Percentiles rank a stretch among this genome's conserved stretches.
Conservation (phyloP, 75 land plant genomes). For the Larix kaempferi region DNA sequence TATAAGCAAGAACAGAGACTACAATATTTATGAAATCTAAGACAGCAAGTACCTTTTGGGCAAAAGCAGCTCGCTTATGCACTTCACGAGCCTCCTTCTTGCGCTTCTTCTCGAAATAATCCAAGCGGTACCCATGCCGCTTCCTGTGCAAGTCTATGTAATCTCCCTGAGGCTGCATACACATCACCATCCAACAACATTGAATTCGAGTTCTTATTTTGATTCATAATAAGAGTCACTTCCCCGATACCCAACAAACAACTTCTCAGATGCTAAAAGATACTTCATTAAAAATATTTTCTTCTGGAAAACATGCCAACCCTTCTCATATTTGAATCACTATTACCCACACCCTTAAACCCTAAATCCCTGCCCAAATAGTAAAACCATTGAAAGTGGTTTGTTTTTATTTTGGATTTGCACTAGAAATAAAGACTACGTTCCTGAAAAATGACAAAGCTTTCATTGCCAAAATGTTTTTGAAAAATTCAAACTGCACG, state of each 20-base stretch:
- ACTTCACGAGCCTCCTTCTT: slow-evolving; percentile 95
- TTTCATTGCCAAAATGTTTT: too few relatives aligned
- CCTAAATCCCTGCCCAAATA: neutral
- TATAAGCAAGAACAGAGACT: neutral
- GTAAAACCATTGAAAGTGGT: too few relatives aligned
- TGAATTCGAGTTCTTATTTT: too few relatives aligned
- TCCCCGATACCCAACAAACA: neutral
- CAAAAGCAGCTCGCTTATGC: slow-evolving; percentile 79
- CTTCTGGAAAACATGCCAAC: neutral
- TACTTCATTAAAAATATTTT: neutral
- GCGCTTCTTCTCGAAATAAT: slow-evolving; percentile 94
- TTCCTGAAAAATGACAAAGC: too few relatives aligned
- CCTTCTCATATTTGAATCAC: neutral
- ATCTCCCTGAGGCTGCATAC: slow-evolving; percentile 95
- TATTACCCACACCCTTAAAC: neutral
- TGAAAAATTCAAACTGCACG: too few relatives aligned
- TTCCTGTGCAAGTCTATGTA: slow-evolving; percentile 88
- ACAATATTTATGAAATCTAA: neutral
- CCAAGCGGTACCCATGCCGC: slow-evolving; percentile 94
- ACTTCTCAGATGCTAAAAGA: neutral
- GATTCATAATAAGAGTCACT: neutral
- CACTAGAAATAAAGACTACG: too few relatives aligned
- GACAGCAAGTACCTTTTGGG: slow-evolving; percentile 64
- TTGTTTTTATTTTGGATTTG: too few relatives aligned
- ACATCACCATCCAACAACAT: neutral